These are phyloP conservation scores for Garcia nutans DNA, from an alignment of 345 rosid species.

Conservation along the genomic window DNA sequence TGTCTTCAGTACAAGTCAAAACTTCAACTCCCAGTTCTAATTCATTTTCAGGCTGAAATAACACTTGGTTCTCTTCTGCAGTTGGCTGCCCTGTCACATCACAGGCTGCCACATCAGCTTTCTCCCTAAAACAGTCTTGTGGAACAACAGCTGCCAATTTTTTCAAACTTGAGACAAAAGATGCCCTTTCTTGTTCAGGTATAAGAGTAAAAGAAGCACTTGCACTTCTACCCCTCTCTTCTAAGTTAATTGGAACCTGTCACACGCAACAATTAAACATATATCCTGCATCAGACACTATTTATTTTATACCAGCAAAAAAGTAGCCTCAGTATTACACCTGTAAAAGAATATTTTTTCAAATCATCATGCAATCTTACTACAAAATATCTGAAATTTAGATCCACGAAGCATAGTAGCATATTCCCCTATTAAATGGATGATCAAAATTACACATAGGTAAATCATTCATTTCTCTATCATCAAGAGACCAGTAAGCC, in stretches of 20 bases:
- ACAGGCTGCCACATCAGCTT: conserved; percentile 37
- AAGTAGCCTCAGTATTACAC: not conserved
- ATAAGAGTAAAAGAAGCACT: conserved; percentile 16
- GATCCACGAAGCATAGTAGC: not conserved
- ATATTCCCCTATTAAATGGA: not conserved
- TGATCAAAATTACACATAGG: not conserved
- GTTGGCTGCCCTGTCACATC: conserved; percentile 27
- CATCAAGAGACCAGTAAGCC: not conserved
- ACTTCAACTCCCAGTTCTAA: conserved; percentile 22
- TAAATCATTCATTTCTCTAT: not conserved
- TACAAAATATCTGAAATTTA: not conserved
- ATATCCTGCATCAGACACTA: conserved; percentile 6
- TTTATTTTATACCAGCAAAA: conserved; percentile 14
- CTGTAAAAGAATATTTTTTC: not conserved
- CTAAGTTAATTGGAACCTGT: conserved; percentile 34
- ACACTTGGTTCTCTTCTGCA: conserved; percentile 32
- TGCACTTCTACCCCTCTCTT: conserved; percentile 23
- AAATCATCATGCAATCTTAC: not conserved
- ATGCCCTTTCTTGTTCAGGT: conserved; percentile 17
- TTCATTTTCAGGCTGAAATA: conserved; percentile 26
- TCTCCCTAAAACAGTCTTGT: conserved; percentile 36
- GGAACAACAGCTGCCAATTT: conserved; percentile 25
- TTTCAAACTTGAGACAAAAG: conserved; percentile 24
- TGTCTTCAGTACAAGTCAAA: conserved; percentile 30
- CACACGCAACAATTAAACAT: conserved; percentile 16